These are phyloP conservation scores for Gnetum montanum DNA, from an alignment of 75 land plant genomes.

Conservation along the genomic window DNA sequence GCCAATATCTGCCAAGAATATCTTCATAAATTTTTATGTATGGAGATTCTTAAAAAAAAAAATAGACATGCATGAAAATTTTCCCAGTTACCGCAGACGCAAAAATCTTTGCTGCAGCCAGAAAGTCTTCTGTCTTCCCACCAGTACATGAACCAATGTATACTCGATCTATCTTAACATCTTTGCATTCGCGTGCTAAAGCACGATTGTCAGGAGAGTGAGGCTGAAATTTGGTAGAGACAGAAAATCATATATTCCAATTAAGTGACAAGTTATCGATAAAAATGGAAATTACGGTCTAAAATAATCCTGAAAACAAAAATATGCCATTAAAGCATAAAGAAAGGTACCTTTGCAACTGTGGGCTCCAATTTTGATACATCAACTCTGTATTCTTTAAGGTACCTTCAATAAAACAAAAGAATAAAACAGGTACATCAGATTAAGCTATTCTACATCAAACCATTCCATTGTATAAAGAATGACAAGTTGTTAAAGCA, in stretches of 20 bases:
- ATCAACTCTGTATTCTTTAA: slow-evolving; percentile 71
- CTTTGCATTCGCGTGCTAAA: slow-evolving; percentile 85
- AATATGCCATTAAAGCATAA: background rate
- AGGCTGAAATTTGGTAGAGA: slow-evolving; percentile 41
- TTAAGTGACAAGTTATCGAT: background rate
- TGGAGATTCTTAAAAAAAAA: too few relatives aligned
- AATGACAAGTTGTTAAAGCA: too few relatives aligned
- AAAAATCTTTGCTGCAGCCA: slow-evolving; percentile 79
- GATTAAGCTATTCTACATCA: too few relatives aligned
- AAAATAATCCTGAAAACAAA: background rate
- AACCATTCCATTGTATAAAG: too few relatives aligned
- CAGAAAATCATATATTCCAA: background rate
- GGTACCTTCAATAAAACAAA: slow-evolving; percentile 35
- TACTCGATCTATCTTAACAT: slow-evolving; percentile 89
- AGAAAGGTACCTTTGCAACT: slow-evolving; percentile 98
- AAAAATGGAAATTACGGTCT: too few relatives aligned
- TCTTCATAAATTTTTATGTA: too few relatives aligned
- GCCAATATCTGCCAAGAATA: background rate
- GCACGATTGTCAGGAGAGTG: slow-evolving; percentile 98
- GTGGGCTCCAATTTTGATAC: slow-evolving; percentile 87
- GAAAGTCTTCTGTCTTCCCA: slow-evolving; percentile 91
- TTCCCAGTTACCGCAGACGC: slow-evolving; percentile 42
- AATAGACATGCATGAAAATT: too few relatives aligned
- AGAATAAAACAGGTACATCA: too few relatives aligned
- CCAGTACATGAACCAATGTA: slow-evolving; percentile 98